Base-by-base conservation (phyloP, 2,329 filamentous ascomycete species). In the Dothistroma pini region DNA sequence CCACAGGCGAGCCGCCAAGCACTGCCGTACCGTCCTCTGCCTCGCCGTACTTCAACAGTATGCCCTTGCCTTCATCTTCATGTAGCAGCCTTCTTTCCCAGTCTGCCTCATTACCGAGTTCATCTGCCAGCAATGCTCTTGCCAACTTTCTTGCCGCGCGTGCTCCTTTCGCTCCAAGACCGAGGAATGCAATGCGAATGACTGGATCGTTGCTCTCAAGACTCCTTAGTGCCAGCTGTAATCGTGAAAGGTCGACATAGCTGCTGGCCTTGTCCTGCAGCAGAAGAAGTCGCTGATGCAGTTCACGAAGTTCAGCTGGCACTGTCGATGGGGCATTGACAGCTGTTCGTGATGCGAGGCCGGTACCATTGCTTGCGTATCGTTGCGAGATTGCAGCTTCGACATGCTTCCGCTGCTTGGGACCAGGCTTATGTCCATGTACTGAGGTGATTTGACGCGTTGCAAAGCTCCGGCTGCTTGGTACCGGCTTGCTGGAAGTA, bases 181-280 rank as follows among this genome's bases (percentile, higher is more conserved):
- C 72, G 54, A 71, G 72, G 80, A 84, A 77, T 51, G 84, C 85
- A 67, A 88, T 75, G 54, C 85, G 76, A 50, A 84, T 78, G 10
- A 84, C 77, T 2, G 83, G 80, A 63, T 78, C 75, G 52, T 81
- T 76, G 25, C 78, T 80, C 69, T 85, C 84, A 64, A 88, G 71
- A 22, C 89, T 86, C 64, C 85, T 82, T 22, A 91, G 76, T 12
- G 89, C 89, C 67, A 93, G 82, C 74, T 90, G 87, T 51, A 93
- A 72, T 58, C 88, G 81, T 32, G 88, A 85, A n/a, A 88, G 80
- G 69, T 89, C 89, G 57, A 89, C 81, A 67, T 86, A 82, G 60
- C 80, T 83, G 25, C 84, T 81, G 1, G 86, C 85, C 54, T 84
- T 78, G 56, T 82, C 83, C 68, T 89, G 82, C 2, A 93, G 79